These are phyloP conservation scores for Passiflora organensis DNA, from an alignment of 345 rosid genomes.

Conservation along the genomic window DNA sequence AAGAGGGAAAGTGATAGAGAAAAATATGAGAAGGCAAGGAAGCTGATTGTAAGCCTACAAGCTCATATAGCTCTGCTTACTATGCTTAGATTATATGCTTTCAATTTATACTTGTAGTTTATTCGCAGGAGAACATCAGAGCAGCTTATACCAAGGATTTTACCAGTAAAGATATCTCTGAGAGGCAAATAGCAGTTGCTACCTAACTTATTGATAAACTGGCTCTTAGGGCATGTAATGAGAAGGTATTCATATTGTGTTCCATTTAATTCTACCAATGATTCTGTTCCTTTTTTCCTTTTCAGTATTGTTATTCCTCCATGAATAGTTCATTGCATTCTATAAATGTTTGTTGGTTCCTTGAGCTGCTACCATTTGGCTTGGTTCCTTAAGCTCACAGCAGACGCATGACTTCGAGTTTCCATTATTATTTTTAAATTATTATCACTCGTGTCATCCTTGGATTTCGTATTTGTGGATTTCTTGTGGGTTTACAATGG, in stretches of 20 bases:
- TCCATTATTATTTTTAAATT: no score
- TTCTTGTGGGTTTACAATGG: no score
- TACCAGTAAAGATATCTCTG: slow-evolving; percentile 54
- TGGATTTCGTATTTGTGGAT: no score
- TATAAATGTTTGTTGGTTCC: no score
- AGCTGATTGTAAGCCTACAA: slow-evolving; percentile 55
- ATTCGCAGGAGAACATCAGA: slow-evolving; percentile 68
- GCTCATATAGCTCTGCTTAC: slow-evolving; percentile 1
- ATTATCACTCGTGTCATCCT: no score
- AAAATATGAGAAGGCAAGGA: slow-evolving; percentile 97
- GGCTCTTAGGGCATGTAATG: slow-evolving; percentile 99
- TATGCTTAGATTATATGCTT: slow-evolving; percentile 2
- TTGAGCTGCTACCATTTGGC: no score
- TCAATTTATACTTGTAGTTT: slow-evolving; percentile 13
- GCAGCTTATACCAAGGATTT: slow-evolving; percentile 85
- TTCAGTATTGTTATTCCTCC: no score
- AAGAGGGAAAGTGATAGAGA: slow-evolving; percentile 98
- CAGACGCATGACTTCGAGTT: no score
- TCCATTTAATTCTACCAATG: no score
- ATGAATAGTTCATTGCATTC: no score
- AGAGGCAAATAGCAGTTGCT: slow-evolving; percentile 90
- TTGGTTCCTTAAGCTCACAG: no score
- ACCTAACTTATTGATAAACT: slow-evolving; percentile 95
- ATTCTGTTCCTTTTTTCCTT: no score
- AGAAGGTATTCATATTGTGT: slow-evolving; percentile 56